Conservation (phyloP, 768 basidiomycete genomes). For the Suillus brevipes region DNA sequence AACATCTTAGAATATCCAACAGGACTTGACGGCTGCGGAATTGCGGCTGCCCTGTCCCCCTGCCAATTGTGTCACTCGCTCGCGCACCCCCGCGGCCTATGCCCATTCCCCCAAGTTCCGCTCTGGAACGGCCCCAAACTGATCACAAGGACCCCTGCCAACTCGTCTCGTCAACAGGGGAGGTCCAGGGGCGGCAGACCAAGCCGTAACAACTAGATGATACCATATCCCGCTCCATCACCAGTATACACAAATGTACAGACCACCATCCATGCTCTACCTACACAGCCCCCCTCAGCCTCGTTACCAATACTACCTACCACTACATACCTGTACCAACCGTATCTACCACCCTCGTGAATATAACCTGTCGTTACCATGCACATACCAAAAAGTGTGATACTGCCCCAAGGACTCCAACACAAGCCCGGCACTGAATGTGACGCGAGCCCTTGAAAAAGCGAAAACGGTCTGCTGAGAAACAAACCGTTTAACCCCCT, state of each 20-base stretch:
- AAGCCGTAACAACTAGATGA: too few relatives aligned
- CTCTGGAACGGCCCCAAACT: background rate
- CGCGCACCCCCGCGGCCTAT: background rate
- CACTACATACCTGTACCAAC: too few relatives aligned
- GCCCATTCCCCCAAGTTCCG: background rate
- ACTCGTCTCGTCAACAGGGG: background rate
- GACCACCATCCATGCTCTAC: too few relatives aligned
- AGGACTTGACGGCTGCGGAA: background rate
- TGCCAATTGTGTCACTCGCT: background rate
- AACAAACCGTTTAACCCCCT: background rate
- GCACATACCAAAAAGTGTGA: too few relatives aligned
- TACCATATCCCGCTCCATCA: too few relatives aligned
- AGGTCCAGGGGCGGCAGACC: background rate
- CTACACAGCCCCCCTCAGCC: too few relatives aligned
- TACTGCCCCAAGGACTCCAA: background rate
- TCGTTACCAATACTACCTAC: too few relatives aligned
- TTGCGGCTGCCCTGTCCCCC: background rate
- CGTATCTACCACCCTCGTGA: too few relatives aligned
- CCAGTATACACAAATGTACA: too few relatives aligned
- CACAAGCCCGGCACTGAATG: background rate
- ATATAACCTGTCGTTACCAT: too few relatives aligned
- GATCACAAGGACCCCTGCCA: accelerated
- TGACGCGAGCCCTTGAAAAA: too few relatives aligned
- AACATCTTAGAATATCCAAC: background rate
- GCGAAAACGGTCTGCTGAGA: background rate